These are phyloP conservation scores for Buxus sempervirens DNA, from an alignment of 164 flowering plant species.

Conservation along the genomic window DNA sequence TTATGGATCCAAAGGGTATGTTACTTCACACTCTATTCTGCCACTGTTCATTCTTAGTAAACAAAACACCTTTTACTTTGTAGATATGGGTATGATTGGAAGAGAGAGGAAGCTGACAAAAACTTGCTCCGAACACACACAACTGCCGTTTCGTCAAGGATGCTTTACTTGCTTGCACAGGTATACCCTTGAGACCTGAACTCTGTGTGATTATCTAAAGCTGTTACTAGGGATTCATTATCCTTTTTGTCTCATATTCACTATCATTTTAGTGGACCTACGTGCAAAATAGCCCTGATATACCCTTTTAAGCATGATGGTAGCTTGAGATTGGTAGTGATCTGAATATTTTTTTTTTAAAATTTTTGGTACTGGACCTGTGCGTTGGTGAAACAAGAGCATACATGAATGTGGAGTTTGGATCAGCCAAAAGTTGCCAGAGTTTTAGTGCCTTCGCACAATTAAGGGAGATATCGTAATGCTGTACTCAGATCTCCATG, in stretches of 20 bases:
- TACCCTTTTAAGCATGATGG: background rate
- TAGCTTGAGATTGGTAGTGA: background rate
- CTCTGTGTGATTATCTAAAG: slow-evolving; percentile 18
- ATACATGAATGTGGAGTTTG: background rate
- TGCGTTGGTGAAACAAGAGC: background rate
- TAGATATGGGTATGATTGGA: slow-evolving; percentile 92
- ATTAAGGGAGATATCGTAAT: no score
- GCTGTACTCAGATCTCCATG: no score
- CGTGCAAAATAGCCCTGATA: background rate
- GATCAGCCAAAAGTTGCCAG: no score
- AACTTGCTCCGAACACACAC: slow-evolving; percentile 93
- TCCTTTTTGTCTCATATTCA: background rate
- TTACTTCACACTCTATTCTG: background rate
- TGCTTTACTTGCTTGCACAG: slow-evolving; percentile 91
- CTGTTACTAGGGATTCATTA: slow-evolving; percentile 30
- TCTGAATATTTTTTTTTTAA: no score
- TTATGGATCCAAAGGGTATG: slow-evolving; percentile 89
- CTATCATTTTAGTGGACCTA: background rate
- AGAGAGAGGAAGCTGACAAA: slow-evolving; percentile 90
- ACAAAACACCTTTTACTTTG: slow-evolving; percentile 10
- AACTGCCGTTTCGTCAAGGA: slow-evolving; percentile 92
- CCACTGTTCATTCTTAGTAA: background rate
- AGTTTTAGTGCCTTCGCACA: background rate
- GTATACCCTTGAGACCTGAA: slow-evolving; percentile 24
- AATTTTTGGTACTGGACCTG: background rate